Evolutionary conservation across 805 yeast species (phyloP).

Genomic region (Kazachstania martiniae): DNA sequence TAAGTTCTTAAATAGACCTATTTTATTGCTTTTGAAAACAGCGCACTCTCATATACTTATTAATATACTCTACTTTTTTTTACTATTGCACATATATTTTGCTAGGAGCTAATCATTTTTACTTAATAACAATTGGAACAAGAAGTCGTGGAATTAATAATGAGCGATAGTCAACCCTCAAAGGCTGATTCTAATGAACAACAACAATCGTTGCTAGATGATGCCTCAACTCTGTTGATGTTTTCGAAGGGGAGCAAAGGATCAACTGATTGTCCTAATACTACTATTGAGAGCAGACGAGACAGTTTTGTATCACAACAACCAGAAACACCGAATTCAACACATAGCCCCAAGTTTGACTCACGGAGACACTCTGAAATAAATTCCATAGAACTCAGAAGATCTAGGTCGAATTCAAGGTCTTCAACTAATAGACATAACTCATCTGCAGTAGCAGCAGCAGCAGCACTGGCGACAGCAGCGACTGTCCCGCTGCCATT

Average conservation of each 20-base stretch:
- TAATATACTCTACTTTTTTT: no score
- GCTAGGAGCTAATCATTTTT: no score
- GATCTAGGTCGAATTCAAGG: neutral
- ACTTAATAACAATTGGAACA: no score
- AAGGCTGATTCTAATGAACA: no score
- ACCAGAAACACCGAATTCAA: neutral
- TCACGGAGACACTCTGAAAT: neutral
- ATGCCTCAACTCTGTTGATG: constrained; percentile 52
- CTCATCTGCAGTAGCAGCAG: constrained; percentile 40
- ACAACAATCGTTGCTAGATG: constrained; percentile 34
- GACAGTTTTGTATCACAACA: neutral
- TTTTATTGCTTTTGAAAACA: no score
- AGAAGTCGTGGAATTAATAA: neutral
- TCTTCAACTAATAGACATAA: neutral
- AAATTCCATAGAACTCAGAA: no score
- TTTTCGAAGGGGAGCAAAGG: constrained; percentile 43
- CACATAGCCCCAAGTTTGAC: neutral
- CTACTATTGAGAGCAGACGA: neutral
- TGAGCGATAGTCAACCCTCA: no score
- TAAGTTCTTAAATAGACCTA: no score
- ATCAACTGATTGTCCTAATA: no score
- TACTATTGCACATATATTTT: no score
- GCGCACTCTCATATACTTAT: no score
- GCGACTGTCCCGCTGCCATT: constrained; percentile 64
- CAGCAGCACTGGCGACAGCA: constrained; percentile 76